Conservation (phyloP, 2,329 filamentous ascomycete genomes). For the Aureobasidium sp. region DNA sequence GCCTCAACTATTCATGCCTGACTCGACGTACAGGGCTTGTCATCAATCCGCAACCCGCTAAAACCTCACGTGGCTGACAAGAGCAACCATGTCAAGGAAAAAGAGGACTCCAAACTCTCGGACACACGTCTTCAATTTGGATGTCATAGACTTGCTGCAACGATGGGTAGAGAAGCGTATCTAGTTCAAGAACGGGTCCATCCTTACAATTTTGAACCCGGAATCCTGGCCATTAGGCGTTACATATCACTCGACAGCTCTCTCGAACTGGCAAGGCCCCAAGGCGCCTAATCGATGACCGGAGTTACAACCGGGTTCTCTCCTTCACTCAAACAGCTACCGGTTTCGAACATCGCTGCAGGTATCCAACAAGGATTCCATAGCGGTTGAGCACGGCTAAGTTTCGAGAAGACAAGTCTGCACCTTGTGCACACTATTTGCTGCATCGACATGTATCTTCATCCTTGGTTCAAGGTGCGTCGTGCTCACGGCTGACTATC, state of each 20-base stretch:
- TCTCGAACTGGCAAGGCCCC: background rate
- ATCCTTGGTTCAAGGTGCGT: too few species aligned
- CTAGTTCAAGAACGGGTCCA: too few species aligned
- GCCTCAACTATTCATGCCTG: background rate
- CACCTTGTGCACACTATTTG: background rate
- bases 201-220: background rate
- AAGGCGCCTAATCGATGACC: background rate
- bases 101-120: background rate
- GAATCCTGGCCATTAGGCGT: background rate
- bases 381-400: background rate
- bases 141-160: background rate
- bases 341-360: background rate
- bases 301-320: too few species aligned
- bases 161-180: background rate
- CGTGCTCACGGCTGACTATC: constrained; percentile 19
- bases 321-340: background rate
- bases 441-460: background rate
- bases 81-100: background rate
- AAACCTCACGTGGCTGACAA: background rate
- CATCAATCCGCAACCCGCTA: background rate
- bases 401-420: background rate
- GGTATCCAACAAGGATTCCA: background rate
- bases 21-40: background rate
- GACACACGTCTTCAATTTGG: background rate
- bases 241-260: background rate